A percentile compares a stretch with the other conserved stretches of the same genome.
phyloP scores from a whole-genome alignment of 2,329 filamentous ascomycete genomes.

The Magnaporthales sp. region DNA sequence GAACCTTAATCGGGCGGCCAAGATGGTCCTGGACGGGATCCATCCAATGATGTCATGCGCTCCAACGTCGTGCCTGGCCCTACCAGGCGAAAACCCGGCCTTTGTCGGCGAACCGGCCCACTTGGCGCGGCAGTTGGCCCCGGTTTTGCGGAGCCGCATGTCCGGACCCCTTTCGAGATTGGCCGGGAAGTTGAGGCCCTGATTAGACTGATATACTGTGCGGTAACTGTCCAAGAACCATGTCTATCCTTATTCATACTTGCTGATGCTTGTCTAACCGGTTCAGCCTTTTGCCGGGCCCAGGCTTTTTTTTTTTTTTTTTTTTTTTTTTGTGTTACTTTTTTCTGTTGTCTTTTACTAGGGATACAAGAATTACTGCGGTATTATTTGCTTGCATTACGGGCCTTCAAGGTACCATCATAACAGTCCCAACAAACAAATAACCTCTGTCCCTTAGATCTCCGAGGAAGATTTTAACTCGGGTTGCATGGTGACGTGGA shows the following conservation, averaged over 20 bases:
- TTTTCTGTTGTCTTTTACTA: neutral
- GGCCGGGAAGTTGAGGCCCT: neutral
- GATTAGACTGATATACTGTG: neutral
- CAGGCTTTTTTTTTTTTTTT: neutral
- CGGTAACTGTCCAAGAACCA: neutral
- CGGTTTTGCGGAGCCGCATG: neutral
- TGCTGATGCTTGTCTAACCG: neutral
- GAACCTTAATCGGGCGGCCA: neutral
- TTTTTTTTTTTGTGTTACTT: too few relatives aligned
- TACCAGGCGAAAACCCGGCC: neutral
- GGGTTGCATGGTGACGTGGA: neutral
- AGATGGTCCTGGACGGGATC: neutral
- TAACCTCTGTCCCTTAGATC: neutral
- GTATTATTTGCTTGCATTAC: neutral
- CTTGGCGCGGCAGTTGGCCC: neutral
- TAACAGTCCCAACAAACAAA: neutral
- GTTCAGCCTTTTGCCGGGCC: neutral
- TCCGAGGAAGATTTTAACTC: neutral
- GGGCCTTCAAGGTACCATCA: neutral
- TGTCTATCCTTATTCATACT: neutral
- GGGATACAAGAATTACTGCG: neutral
- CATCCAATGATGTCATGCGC: slow-evolving; percentile 1
- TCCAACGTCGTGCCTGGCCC: neutral
- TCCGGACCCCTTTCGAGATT: neutral
- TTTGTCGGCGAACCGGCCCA: neutral